Conservation (phyloP, 495 filamentous ascomycete genomes). For the Umbilicaria muhlenbergii region DNA sequence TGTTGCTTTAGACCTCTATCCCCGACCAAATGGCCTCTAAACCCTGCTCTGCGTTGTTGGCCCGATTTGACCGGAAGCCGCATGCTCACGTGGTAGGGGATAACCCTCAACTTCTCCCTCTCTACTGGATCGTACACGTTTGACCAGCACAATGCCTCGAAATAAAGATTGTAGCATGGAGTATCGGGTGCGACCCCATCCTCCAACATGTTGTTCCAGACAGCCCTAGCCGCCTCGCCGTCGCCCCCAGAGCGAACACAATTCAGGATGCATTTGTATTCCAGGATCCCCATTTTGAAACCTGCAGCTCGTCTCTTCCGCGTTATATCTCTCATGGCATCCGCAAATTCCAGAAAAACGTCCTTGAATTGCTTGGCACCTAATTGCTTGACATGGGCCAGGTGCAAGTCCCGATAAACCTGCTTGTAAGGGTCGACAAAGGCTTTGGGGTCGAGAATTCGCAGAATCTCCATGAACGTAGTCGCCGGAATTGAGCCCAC, state of each 20-base stretch:
- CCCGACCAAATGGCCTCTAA: background rate
- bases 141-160: conserved; percentile 32
- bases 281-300: conserved; percentile 21
- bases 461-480: conserved; percentile 33
- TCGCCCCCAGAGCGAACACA: conserved; percentile 36
- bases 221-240: conserved; percentile 22
- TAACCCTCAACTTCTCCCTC: conserved; percentile 26
- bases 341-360: conserved; percentile 25
- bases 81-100: conserved; percentile 17
- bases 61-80: background rate
- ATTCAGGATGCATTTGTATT: conserved; percentile 41
- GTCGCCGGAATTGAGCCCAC: conserved; percentile 14
- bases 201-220: conserved; percentile 35
- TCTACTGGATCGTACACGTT: conserved; percentile 18
- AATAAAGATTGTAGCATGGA: conserved; percentile 41
- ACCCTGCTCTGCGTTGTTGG: background rate
- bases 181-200: conserved; percentile 27
- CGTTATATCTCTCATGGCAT: conserved; percentile 22
- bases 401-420: conserved; percentile 15
- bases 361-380: conserved; percentile 14
- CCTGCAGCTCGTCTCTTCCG: conserved; percentile 18
- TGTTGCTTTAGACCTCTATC: conserved; percentile 19
- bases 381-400: conserved; percentile 6
- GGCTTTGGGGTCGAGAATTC: conserved; percentile 26
- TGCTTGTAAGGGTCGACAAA: conserved; percentile 11